These are phyloP conservation scores for Stygiomarasmius scandens DNA, from an alignment of 1,284 basidiomycete genomes.

Conservation along the genomic window DNA sequence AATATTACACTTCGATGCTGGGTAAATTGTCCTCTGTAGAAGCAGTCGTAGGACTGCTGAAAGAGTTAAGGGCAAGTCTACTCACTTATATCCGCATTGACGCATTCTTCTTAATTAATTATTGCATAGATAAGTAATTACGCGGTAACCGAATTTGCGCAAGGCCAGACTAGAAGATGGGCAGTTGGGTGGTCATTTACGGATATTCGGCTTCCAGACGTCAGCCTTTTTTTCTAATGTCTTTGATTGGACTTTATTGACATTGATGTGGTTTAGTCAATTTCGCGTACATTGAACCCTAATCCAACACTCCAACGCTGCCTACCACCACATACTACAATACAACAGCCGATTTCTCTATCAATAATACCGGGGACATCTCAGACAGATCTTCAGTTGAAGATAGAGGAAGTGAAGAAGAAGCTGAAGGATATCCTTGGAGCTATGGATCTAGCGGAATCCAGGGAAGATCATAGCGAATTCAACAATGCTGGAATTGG, in stretches of 20 bases:
- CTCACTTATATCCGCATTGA: not conserved
- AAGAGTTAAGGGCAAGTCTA: slow-evolving; percentile 49
- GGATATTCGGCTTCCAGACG: slow-evolving; percentile 71
- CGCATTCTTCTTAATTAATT: too few species aligned
- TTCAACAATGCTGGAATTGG: slow-evolving; percentile 23
- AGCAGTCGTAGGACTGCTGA: slow-evolving; percentile 61
- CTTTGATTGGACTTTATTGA: not conserved
- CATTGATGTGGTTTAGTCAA: too few species aligned
- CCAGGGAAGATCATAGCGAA: not conserved
- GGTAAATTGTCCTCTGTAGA: slow-evolving; percentile 81
- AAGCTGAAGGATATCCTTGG: slow-evolving; percentile 33
- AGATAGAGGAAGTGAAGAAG: not conserved
- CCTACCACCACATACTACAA: slow-evolving; percentile 60
- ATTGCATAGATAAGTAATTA: slow-evolving; percentile 77
- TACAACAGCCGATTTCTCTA: slow-evolving; percentile 38
- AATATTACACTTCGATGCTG: slow-evolving; percentile 93
- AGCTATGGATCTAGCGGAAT: slow-evolving; percentile 33
- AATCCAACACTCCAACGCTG: slow-evolving; percentile 45
- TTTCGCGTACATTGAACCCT: slow-evolving; percentile 53
- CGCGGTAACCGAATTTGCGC: slow-evolving; percentile 78
- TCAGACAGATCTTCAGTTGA: slow-evolving; percentile 16
- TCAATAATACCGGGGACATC: not conserved
- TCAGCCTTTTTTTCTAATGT: slow-evolving; percentile 40
- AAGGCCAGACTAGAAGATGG: slow-evolving; percentile 89
- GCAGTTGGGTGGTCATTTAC: slow-evolving; percentile 84